A percentile compares a stretch with the other conserved stretches of the same genome.
These are phyloP conservation scores for Mortierella sp. DNA, from an alignment of 371 early-diverging fungal genomes.

Conservation along the genomic window DNA sequence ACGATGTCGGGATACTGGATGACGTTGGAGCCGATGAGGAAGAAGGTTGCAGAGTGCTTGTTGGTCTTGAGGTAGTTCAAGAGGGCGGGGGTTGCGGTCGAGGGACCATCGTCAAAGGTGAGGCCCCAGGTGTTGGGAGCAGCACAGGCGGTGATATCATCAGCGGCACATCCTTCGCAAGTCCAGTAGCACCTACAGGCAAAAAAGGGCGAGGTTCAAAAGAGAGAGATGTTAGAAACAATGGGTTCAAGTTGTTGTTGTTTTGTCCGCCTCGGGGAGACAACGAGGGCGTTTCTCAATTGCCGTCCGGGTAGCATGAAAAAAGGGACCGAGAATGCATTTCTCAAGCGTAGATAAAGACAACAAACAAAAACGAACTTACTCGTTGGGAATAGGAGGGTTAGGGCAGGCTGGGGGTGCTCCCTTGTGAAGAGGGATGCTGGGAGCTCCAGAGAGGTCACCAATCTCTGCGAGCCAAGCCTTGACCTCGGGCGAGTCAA, in stretches of 20 bases:
- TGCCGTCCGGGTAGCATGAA: too few species aligned
- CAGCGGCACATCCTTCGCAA: constrained; percentile 29
- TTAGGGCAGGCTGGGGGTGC: constrained; percentile 23
- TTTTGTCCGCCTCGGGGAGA: neutral
- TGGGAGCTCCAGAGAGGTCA: constrained; percentile 31
- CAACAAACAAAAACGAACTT: neutral
- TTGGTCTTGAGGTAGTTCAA: constrained; percentile 62
- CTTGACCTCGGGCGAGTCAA: constrained; percentile 25
- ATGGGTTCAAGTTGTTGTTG: neutral
- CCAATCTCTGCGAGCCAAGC: constrained; percentile 32
- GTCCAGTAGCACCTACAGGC: constrained; percentile 28
- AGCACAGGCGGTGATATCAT: constrained; percentile 31
- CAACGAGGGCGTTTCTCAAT: neutral
- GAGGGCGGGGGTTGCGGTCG: constrained; percentile 59
- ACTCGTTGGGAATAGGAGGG: constrained; percentile 27
- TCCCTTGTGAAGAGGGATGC: constrained; percentile 25
- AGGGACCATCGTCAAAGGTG: constrained; percentile 76
- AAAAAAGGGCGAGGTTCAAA: too few species aligned
- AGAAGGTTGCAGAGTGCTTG: constrained; percentile 71
- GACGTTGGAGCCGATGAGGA: constrained; percentile 68
- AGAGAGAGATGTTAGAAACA: neutral
- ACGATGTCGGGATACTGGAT: constrained; percentile 63
- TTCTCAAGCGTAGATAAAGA: too few species aligned
- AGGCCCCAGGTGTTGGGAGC: constrained; percentile 62
- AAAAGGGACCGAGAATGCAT: too few species aligned